Evolutionary conservation across 2,329 filamentous ascomycete genomes (phyloP).

Genomic region (Xylaria sp.): DNA sequence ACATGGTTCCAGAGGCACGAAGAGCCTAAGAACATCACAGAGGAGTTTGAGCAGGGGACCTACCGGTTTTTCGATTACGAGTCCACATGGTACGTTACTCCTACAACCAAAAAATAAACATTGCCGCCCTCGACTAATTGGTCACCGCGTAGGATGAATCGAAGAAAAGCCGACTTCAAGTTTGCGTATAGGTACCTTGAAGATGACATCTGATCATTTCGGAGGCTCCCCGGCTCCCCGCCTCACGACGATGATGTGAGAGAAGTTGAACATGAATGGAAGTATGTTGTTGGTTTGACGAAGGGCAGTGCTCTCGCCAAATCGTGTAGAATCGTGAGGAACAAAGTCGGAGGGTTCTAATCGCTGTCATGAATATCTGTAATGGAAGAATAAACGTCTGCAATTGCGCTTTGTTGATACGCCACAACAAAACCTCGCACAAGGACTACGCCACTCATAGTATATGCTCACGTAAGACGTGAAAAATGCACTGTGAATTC

Average conservation of each 20-base stretch:
- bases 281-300: not conserved
- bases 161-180: conserved; percentile 96
- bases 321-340: conserved; percentile 10
- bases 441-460: not conserved
- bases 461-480: conserved; percentile 3
- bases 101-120: not conserved
- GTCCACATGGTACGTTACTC: conserved; percentile 86
- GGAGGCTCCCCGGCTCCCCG: conserved; percentile 51
- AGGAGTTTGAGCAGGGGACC: conserved; percentile 98
- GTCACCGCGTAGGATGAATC: conserved; percentile 84
- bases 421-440: conserved; percentile 3
- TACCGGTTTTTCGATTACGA: conserved; percentile 99
- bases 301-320: conserved; percentile 7
- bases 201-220: conserved; percentile 77
- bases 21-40: conserved; percentile 97
- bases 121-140: conserved; percentile 36
- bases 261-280: not conserved
- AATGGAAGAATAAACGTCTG: conserved; percentile 25
- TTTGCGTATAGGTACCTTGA: conserved; percentile 98
- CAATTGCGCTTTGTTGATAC: conserved; percentile 22
- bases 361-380: conserved; percentile 25
- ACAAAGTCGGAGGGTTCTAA: conserved; percentile 12
- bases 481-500: not conserved
- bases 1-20: conserved; percentile 99
- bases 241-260: conserved; percentile 12